phyloP scores from a whole-genome alignment of 164 flowering plant genomes.

The Tinospora cordifolia region DNA sequence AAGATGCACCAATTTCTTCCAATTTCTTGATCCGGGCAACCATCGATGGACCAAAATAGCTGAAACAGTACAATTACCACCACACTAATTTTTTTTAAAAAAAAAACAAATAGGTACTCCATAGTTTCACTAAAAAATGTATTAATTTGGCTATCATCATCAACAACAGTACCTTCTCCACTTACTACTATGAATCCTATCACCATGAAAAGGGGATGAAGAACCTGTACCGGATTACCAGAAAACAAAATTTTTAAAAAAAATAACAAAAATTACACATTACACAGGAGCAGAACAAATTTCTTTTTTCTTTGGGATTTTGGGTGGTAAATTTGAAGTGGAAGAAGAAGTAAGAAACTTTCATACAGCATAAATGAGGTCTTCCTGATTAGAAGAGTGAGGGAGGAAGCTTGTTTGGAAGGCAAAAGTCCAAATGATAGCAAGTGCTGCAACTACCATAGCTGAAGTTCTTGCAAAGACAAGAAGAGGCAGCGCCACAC shows the following conservation, averaged over 20 bases:
- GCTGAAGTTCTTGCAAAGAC: constrained; percentile 62
- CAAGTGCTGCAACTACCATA: constrained; percentile 49
- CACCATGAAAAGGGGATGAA: constrained; percentile 89
- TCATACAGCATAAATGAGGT: constrained; percentile 41
- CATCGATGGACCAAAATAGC: constrained; percentile 83
- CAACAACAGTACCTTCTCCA: constrained; percentile 69
- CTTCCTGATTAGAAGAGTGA: constrained; percentile 38
- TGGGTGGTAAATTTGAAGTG: no score
- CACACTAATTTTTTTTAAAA: not conserved
- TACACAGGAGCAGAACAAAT: no score
- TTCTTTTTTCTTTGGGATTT: no score
- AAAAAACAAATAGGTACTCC: not conserved
- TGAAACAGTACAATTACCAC: constrained; percentile 20
- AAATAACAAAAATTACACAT: not conserved
- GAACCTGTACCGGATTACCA: constrained; percentile 33
- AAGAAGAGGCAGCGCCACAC: constrained; percentile 26
- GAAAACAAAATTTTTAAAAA: not conserved
- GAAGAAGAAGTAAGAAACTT: no score
- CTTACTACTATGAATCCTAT: constrained; percentile 82
- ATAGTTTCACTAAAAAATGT: no score
- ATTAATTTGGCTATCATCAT: no score
- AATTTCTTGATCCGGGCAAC: constrained; percentile 73
- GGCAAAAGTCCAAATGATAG: constrained; percentile 52
- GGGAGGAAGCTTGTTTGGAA: constrained; percentile 59
- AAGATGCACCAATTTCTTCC: constrained; percentile 80